Conservation (phyloP, 306 rosid species). For the Dalbergia cultrata region DNA sequence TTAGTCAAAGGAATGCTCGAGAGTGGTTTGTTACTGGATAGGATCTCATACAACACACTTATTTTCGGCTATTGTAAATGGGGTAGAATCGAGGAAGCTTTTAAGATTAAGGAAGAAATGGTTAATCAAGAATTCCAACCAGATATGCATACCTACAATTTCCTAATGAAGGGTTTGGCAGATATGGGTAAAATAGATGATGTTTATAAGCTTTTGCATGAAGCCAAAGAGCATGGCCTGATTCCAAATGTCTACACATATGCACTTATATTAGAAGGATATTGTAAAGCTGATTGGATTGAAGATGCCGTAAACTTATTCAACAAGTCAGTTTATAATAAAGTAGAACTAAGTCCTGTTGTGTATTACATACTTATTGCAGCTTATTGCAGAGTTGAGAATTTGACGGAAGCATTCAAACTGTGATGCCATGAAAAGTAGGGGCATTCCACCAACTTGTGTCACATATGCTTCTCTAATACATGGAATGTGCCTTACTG, state of each 20-base stretch:
- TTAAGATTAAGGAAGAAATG: slow-evolving; percentile 72
- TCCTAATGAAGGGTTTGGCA: slow-evolving; percentile 64
- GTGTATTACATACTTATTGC: slow-evolving; percentile 69
- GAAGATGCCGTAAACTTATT: slow-evolving; percentile 66
- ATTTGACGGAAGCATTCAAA: slow-evolving; percentile 62
- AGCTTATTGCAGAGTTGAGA: slow-evolving; percentile 60
- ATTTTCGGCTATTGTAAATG: slow-evolving; percentile 68
- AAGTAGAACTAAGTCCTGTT: slow-evolving; percentile 69
- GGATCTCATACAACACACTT: slow-evolving; percentile 73
- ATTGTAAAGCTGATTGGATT: slow-evolving; percentile 64
- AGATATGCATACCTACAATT: slow-evolving; percentile 71
- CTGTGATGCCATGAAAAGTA: slow-evolving; percentile 67
- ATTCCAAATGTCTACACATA: slow-evolving; percentile 70
- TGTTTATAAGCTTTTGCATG: slow-evolving; percentile 61
- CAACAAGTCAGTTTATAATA: slow-evolving; percentile 52
- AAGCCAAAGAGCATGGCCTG: slow-evolving; percentile 56
- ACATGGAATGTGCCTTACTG: slow-evolving; percentile 73
- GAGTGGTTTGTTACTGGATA: slow-evolving; percentile 67
- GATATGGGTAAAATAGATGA: slow-evolving; percentile 69
- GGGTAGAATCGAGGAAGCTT: slow-evolving; percentile 62
- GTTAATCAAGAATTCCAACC: slow-evolving; percentile 60
- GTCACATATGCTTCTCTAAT: slow-evolving; percentile 77
- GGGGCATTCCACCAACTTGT: slow-evolving; percentile 62
- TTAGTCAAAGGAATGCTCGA: slow-evolving; percentile 60
- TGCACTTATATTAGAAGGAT: slow-evolving; percentile 73